phyloP scores from a whole-genome alignment of 306 rosid genomes.

The Spatholobus suberectus region DNA sequence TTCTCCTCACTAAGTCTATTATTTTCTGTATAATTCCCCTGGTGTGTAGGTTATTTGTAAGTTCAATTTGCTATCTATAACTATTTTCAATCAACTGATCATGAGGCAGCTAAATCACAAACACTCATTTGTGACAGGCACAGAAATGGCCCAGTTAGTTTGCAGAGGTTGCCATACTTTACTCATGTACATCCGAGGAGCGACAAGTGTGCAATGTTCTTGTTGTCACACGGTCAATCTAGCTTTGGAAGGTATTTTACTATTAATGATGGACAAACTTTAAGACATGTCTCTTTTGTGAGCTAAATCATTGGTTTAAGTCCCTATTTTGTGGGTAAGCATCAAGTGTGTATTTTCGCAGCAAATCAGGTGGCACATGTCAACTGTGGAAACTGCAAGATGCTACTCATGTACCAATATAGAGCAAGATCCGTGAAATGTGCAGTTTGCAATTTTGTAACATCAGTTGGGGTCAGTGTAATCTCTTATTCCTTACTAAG shows the following conservation, averaged over 20 bases:
- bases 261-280: background rate
- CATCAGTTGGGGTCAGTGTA: conserved; percentile 90
- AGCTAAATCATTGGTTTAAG: conserved; percentile 29
- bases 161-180: conserved; percentile 98
- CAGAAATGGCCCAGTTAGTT: conserved; percentile 99
- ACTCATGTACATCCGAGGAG: conserved; percentile 97
- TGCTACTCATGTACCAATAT: conserved; percentile 93
- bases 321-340: conserved; percentile 32
- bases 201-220: conserved; percentile 96
- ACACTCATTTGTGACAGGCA: conserved; percentile 58
- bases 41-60: background rate
- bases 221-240: conserved; percentile 98
- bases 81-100: background rate
- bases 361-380: conserved; percentile 99
- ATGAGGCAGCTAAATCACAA: conserved; percentile 25
- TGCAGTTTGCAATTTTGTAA: conserved; percentile 98
- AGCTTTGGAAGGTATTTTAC: conserved; percentile 86
- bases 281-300: conserved; percentile 26
- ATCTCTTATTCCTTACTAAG: conserved; percentile 4
- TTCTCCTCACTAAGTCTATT: conserved; percentile 1
- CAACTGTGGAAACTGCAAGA: conserved; percentile 93
- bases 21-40: background rate
- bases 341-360: conserved; percentile 53
- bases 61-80: conserved; percentile 14
- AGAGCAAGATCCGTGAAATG: conserved; percentile 97